Conservation (phyloP, 73 alveolate genomes). For the Diophrys appendiculata region DNA sequence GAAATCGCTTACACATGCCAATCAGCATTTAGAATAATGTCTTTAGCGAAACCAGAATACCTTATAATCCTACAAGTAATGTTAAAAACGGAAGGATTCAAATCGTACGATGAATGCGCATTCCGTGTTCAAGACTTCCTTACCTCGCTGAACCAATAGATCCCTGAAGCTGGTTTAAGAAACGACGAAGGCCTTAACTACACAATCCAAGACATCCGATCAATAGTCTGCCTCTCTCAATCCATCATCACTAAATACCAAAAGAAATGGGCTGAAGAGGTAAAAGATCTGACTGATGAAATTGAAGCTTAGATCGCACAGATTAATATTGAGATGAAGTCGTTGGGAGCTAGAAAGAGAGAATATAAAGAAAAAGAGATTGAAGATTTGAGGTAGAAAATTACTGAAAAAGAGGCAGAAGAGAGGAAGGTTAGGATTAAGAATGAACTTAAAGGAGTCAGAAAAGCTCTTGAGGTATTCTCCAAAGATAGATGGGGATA, state of each 20-base stretch:
- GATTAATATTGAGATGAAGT: not conserved
- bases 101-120: constrained; percentile 27
- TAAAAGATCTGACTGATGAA: too few species aligned
- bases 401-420: not conserved
- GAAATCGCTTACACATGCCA: constrained; percentile 40
- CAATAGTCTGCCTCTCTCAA: too few species aligned
- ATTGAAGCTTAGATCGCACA: not conserved
- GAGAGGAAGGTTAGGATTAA: not conserved
- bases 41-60: constrained; percentile 46
- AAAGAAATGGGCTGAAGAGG: too few species aligned
- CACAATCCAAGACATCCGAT: too few species aligned
- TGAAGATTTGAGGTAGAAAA: not conserved
- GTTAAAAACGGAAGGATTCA: constrained; percentile 50
- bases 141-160: too few species aligned
- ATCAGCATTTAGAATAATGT: constrained; percentile 55
- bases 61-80: constrained; percentile 20
- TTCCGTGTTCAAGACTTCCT: too few species aligned
- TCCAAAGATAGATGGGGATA: not conserved
- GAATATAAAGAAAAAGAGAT: not conserved
- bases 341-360: not conserved
- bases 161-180: too few species aligned
- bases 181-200: too few species aligned
- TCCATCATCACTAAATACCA: too few species aligned
- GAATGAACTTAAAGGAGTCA: constrained; percentile 27
- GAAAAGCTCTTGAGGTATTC: constrained; percentile 20